A percentile compares a stretch with the other conserved stretches of the same genome.
phyloP scores from a whole-genome alignment of 805 yeast species.

The Danielia oregonensis region DNA sequence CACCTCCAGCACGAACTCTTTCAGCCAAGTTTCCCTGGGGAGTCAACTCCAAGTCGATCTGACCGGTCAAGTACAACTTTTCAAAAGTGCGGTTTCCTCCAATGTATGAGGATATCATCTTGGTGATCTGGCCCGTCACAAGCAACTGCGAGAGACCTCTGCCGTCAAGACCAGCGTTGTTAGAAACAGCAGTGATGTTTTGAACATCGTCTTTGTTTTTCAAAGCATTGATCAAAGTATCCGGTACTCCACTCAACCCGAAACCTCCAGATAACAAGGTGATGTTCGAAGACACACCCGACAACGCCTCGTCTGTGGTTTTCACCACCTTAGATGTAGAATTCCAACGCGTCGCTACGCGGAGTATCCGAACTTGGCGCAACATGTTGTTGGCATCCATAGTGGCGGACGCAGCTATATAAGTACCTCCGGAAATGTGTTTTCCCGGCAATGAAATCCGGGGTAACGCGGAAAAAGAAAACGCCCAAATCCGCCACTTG shows the following conservation, averaged over 20 bases:
- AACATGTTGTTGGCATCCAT: too few relatives aligned
- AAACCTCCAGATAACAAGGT: conserved; percentile 47
- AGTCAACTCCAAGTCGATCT: conserved; percentile 43
- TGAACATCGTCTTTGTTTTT: conserved; percentile 27
- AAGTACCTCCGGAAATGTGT: background rate
- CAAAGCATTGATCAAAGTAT: conserved; percentile 39
- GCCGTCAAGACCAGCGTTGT: conserved; percentile 46
- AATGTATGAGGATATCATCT: conserved; percentile 45
- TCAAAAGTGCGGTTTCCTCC: conserved; percentile 44
- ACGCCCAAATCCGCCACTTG: background rate
- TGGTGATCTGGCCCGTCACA: conserved; percentile 39
- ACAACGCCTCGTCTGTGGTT: conserved; percentile 28
- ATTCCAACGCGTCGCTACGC: background rate
- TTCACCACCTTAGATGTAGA: conserved; percentile 13
- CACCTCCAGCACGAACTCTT: conserved; percentile 44
- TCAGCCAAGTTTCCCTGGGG: conserved; percentile 55
- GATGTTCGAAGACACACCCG: conserved; percentile 24
- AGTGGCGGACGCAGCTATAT: too few relatives aligned
- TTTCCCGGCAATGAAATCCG: background rate
- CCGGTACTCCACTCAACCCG: conserved; percentile 48
- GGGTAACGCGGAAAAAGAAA: background rate
- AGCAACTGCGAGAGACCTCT: conserved; percentile 41
- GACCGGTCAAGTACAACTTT: conserved; percentile 37
- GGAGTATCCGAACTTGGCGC: too few relatives aligned
- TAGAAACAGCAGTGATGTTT: conserved; percentile 42